Evolutionary conservation across 495 filamentous ascomycete species (phyloP), one percentile per base, ranked within the genome.

Genomic region (Trichoderma erinaceum): DNA sequence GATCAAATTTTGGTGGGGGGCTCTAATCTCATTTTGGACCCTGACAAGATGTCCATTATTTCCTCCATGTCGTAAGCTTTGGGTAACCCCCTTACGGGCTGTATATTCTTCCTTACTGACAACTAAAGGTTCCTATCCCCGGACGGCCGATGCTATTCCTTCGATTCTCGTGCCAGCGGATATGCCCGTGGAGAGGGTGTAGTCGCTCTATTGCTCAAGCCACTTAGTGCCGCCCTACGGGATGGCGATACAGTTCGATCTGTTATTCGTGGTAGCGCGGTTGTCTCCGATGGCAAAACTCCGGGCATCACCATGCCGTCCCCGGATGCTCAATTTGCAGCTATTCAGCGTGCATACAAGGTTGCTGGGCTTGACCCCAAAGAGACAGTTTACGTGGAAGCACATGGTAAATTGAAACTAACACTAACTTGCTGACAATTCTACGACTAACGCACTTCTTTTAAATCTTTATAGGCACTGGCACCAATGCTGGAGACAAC

Each of bases 181-280:
- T 91, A 87, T 72, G 86, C 75, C 0, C 78, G 87, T 11, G 89
- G 79, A 10, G 89, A 92, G 69, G 88, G 80, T 11, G 68, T 88
- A 16, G 80, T 73, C 21, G 78, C 78, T 0, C 16, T 89, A 0
- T 72, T 82, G 10, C 38, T 91, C 2, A 91, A 90, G 69, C 76
- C 72, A 18, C 76, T 89, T 1, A 71, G 71, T n/a, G 78, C 79
- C 43, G 88, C 82, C 8, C 35, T 83, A 21, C 67, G 69, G 27
- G 79, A 80, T 66, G 77, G 79, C 4, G 79, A 84, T 65, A 77
- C 80, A 0, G 83, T 89, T 41, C 75, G 83, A 41, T 82, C 79
- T 8, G 74, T 90, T 3, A 83, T 91, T 67, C 81, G 85, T 7
- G 82, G 75, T 1, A 79, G 79, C 16, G 80, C 77, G 0, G 66